Percentiles rank a stretch among this genome's conserved stretches.
These are phyloP conservation scores for Pseudogymnoascus sp. DNA, from an alignment of 2,329 filamentous ascomycete genomes.

Conservation along the genomic window DNA sequence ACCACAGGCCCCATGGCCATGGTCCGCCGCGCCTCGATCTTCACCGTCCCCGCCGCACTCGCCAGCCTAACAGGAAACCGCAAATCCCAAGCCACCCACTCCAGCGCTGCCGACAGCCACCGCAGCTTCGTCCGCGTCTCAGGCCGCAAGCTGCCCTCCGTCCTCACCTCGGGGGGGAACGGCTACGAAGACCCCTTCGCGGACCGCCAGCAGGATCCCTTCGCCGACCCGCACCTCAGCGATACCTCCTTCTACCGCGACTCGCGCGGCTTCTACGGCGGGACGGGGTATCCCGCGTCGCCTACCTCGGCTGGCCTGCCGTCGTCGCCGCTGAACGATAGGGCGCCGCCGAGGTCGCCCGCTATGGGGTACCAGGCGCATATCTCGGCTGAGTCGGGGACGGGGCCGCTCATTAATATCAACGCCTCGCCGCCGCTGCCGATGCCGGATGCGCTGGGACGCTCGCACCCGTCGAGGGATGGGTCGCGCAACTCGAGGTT, in stretches of 20 bases:
- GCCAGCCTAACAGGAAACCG: slow-evolving; percentile 35
- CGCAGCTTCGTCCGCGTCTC: slow-evolving; percentile 57
- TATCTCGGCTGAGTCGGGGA: slow-evolving; percentile 19
- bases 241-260: slow-evolving; percentile 46
- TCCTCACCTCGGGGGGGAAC: slow-evolving; percentile 54
- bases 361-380: background rate
- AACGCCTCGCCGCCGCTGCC: slow-evolving; percentile 42
- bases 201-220: slow-evolving; percentile 23
- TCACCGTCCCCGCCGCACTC: slow-evolving; percentile 42
- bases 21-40: slow-evolving; percentile 29
- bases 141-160: slow-evolving; percentile 56
- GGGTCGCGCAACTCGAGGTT: slow-evolving; percentile 38
- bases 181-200: slow-evolving; percentile 47
- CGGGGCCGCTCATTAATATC: background rate
- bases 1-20: background rate
- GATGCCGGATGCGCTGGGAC: slow-evolving; percentile 28
- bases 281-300: slow-evolving; percentile 17
- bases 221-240: slow-evolving; percentile 37
- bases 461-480: slow-evolving; percentile 37
- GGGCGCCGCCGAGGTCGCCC: slow-evolving; percentile 28
- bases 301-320: slow-evolving; percentile 1
- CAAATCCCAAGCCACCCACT: slow-evolving; percentile 24
- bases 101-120: slow-evolving; percentile 23
- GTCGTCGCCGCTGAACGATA: slow-evolving; percentile 13
- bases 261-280: slow-evolving; percentile 38